Conservation (phyloP, 2,329 filamentous ascomycete species). For the Sphaerulina populicola region DNA sequence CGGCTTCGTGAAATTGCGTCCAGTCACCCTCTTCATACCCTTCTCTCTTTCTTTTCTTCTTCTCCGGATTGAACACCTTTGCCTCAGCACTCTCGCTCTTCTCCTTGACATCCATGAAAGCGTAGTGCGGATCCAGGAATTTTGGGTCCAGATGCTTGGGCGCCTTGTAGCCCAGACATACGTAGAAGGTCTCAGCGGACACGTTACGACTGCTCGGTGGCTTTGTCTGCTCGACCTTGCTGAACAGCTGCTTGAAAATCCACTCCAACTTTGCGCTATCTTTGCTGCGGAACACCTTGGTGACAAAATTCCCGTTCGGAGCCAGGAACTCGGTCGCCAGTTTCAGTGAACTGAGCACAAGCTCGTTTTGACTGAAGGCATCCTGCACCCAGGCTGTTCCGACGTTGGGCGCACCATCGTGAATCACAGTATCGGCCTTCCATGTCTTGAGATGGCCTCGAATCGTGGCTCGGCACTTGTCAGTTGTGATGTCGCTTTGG, state of each 20-base stretch:
- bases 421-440: slow-evolving; percentile 91
- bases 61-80: slow-evolving; percentile 93
- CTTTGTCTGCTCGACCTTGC: slow-evolving; percentile 93
- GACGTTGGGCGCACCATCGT: slow-evolving; percentile 96
- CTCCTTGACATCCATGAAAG: slow-evolving; percentile 85
- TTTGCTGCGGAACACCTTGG: slow-evolving; percentile 94
- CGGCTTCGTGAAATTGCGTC: slow-evolving; percentile 79
- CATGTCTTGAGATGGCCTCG: slow-evolving; percentile 84
- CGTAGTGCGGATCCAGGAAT: slow-evolving; percentile 78
- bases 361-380: slow-evolving; percentile 92
- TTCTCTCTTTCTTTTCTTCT: slow-evolving; percentile 94
- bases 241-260: slow-evolving; percentile 96
- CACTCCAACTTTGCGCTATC: slow-evolving; percentile 93
- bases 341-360: slow-evolving; percentile 83
- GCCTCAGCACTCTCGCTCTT: slow-evolving; percentile 90
- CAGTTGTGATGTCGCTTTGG: slow-evolving; percentile 95
- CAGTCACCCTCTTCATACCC: slow-evolving; percentile 97
- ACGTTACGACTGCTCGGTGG: slow-evolving; percentile 93
- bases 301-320: slow-evolving; percentile 87
- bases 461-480: slow-evolving; percentile 87
- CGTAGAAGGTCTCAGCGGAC: slow-evolving; percentile 96
- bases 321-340: slow-evolving; percentile 86
- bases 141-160: slow-evolving; percentile 88
- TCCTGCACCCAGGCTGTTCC: slow-evolving; percentile 98
- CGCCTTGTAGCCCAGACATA: slow-evolving; percentile 89